Evolutionary conservation across 2,329 filamentous ascomycete genomes (phyloP), one percentile per base, ranked within the genome.

Genomic region (Sporothrix pseudoabietina): DNA sequence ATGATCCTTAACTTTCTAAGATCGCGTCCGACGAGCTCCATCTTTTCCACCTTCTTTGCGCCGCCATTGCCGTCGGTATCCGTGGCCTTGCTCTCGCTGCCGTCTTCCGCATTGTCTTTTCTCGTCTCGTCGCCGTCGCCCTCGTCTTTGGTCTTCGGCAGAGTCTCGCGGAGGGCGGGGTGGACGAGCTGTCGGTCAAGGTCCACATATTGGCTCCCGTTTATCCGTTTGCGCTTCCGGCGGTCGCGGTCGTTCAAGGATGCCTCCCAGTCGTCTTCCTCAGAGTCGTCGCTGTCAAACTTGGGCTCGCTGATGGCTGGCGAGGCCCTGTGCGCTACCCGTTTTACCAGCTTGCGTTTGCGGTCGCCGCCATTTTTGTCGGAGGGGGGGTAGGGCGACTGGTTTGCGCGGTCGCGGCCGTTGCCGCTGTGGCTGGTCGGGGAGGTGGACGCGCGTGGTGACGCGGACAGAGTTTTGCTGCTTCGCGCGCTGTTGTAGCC

Each of bases 181-280:
- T 89, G 86, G 55, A 83, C 78, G 30, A 82, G 80, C 65, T 80
- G 80, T 59, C 82, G 82, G 57, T 84, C 82, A 55, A 80, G 81
- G 22, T 79, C 78, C 3, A 69, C 44, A 22, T n/a, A 55, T 2
- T 61, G 71, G 54, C 61, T 49, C 12, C n/a, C 74, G 39, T 72
- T 71, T n/a, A 47, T n/a, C 39, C 71, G 63, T 30, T 75, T 76
- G 47, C 78, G 79, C 76, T 85, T 85, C 76, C 84, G 82, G 74
- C 85, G 82, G 82, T 88, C 88, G 75, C 81, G 83, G 65, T 81
- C 80, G 68, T 85, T 83, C 65, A 87, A 78, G 26, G 75, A 73
- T 12, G 79, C 83, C 79, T 84, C 84, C 83, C 87, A 88, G 74
- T 83, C 82, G 69, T 86, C 85, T 75, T 86, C 85, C 71, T 82